Conservation (phyloP, 164 flowering plant species). For the Kalanchoe fedtschenkoi region DNA sequence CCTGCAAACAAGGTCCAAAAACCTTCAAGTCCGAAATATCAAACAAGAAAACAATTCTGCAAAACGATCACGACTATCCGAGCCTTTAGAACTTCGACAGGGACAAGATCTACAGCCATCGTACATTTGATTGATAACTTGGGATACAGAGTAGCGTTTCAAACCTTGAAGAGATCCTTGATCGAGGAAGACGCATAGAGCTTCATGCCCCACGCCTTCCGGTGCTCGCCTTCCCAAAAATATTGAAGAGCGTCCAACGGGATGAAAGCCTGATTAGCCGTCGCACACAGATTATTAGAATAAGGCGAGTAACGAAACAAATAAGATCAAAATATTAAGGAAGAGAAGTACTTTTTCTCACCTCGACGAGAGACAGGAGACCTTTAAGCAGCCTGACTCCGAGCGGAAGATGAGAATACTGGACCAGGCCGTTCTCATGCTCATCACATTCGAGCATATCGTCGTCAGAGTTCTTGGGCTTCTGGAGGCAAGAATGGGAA, state of each 20-base stretch:
- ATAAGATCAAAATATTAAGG: too few species aligned
- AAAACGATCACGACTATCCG: neutral
- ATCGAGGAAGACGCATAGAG: conserved; percentile 43
- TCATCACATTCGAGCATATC: conserved; percentile 28
- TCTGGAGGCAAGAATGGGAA: conserved; percentile 53
- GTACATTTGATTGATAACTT: too few species aligned
- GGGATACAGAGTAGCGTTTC: neutral
- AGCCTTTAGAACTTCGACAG: neutral
- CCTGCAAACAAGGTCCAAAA: conserved; percentile 30
- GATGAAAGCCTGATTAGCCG: conserved; percentile 58
- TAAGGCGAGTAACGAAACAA: too few species aligned
- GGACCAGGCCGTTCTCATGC: conserved; percentile 7
- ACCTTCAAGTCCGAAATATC: neutral
- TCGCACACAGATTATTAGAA: too few species aligned
- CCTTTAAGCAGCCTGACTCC: conserved; percentile 61
- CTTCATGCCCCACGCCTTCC: conserved; percentile 59
- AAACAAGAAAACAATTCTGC: too few species aligned
- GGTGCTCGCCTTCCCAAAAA: conserved; percentile 55
- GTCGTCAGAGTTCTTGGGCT: conserved; percentile 33
- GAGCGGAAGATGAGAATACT: conserved; percentile 32
- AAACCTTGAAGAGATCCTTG: conserved; percentile 73
- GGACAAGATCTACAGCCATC: too few species aligned
- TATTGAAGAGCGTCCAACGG: conserved; percentile 66
- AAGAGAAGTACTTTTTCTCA: conserved; percentile 12
- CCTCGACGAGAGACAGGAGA: conserved; percentile 64